These are phyloP conservation scores for Eucalyptus pumila DNA, from an alignment of 345 rosid species.

Conservation along the genomic window DNA sequence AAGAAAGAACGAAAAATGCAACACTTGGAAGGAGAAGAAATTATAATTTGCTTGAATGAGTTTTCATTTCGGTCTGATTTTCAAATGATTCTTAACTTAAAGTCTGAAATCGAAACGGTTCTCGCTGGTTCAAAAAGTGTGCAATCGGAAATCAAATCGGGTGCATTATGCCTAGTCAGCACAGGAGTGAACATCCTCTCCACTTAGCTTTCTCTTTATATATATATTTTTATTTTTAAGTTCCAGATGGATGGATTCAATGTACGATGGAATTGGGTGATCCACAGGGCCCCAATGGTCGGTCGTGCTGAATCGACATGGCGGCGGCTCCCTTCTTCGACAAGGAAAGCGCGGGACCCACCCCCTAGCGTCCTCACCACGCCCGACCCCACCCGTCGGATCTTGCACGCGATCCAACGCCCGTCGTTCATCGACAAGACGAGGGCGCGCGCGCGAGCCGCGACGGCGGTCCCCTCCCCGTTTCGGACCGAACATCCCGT, in stretches of 20 bases:
- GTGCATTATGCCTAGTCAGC: neutral
- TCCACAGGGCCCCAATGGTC: neutral
- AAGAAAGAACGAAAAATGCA: no score
- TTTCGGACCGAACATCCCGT: neutral
- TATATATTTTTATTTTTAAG: neutral
- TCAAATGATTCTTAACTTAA: no score
- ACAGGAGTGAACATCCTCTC: accelerated
- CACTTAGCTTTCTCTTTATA: neutral
- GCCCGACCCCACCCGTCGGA: neutral
- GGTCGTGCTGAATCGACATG: neutral
- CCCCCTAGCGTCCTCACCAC: neutral
- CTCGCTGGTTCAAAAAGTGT: accelerated
- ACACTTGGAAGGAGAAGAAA: no score
- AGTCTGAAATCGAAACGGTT: accelerated
- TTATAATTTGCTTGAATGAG: no score
- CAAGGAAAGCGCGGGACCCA: neutral
- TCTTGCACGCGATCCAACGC: neutral
- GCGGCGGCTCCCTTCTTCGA: neutral
- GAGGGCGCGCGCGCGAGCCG: neutral
- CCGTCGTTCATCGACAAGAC: neutral
- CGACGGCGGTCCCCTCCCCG: neutral
- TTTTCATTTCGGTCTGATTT: accelerated
- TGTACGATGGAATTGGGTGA: neutral
- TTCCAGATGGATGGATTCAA: neutral
- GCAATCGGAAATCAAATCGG: neutral